Evolutionary conservation across 352 stramenopile species (phyloP), one percentile per base, ranked within the genome.

Genomic region (Nothophytophthora sp.): DNA sequence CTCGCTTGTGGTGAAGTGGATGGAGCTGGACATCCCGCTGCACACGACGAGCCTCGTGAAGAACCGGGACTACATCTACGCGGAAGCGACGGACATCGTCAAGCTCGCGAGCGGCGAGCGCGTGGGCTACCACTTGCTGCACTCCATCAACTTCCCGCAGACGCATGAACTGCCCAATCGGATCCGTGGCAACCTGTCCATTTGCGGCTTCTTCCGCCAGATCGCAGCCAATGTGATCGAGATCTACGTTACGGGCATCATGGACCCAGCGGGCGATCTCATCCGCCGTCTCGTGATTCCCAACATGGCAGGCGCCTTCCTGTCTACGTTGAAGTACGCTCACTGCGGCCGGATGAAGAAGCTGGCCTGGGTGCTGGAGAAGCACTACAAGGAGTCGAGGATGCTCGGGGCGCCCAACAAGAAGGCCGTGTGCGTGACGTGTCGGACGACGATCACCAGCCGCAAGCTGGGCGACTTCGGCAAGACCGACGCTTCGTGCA

Each of bases 41-140:
- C 55, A 59, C 18, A 20, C 46, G 3, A 67, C 59, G 0, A 60
- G 15, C 4, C 16, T 81, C n/a, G 56, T 80, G 15, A 71, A 76
- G 44, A 70, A 75, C 43, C 66, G 73, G 9, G 73, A 83, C 44
- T 74, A 66, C 27, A 39, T 83, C 15, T 75, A 74, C 44, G 45
- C 70, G 3, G 65, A 83, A 37, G 70, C 73, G 12, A 82, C 61
- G 1, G 71, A 70, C 18, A 73, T 79, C n/a, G 41, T 70, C 1
- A 20, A 59, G 8, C 63, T 71, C 2, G 29, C 47, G 0, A 62
- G 24, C 6, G 68, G 65, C 5, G 72, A 76, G 22, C 54, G 70
- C 1, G 29, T 82, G 0, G 71, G 71, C 5, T 82, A 63, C 44
- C 71, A 82, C 46, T 47, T 82, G 54, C 18, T 68, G 16, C 63